Evolutionary conservation across 192 early-diverging fungal species (phyloP), one percentile per base, ranked within the genome.

Genomic region (Tieghemiomyces parasiticus): DNA sequence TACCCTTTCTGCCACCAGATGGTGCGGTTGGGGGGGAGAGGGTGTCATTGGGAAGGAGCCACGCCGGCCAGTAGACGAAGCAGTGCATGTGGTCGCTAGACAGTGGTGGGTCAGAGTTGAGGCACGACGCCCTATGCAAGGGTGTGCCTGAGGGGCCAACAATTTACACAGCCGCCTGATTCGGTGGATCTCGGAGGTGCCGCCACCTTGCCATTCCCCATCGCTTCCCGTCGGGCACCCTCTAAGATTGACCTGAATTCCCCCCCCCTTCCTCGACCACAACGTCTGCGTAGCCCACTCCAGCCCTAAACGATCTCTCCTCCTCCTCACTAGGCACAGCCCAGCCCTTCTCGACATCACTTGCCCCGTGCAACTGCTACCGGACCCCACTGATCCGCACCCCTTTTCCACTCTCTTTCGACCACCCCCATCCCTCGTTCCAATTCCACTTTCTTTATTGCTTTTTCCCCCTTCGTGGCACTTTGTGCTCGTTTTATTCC

Each of bases 361-460:
- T 42, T 16, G 8, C 38, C 16, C 38, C 38, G 16, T 16, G 8
- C 38, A 42, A 42, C 38, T 42, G 16, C 16, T 42, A 16, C 16
- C 16, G 38, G 16, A 10, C 16, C 38, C 38, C 38, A 42, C 38
- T 10, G 38, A 16, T 42, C 38, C 16, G 8, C 38, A 6, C 16
- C 38, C 38, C 16, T 42, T 42, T 42, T 16, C 16, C 38, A 10
- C 16, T 42, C 8, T 16, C 16, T 42, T 42, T 6, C 16, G 38
- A 10, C 16, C 16, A 42, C 16, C 38, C 8, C 38, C 16, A 10
- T 42, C 38, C 38, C 38, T 42, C 38, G 38, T 16, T 42, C 16
- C 38, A 42, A n/a, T n/a, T n/a, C n/a, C n/a, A n/a, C n/a, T 47
- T 47, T 47, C 19, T 47, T 47, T 47, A 47, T 47, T 47, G 46